Evolutionary conservation across 2,329 filamentous ascomycete genomes (phyloP).

Genomic region (Fusarium sp.): DNA sequence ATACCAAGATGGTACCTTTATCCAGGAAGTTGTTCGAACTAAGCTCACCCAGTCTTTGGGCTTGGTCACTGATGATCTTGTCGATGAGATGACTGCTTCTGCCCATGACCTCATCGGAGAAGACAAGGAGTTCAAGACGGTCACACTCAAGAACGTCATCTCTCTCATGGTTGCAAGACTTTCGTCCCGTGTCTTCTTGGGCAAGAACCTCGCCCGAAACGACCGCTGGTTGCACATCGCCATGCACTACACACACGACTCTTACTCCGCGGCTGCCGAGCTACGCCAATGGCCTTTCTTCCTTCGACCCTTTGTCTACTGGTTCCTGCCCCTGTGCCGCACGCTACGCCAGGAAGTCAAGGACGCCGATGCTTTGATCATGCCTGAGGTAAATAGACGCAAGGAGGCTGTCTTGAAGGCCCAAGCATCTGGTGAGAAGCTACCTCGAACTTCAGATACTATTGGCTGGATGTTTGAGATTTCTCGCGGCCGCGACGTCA

Average conservation of each 20-base stretch:
- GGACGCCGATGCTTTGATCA: background rate
- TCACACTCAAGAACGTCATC: background rate
- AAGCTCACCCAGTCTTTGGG: background rate
- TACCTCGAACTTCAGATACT: slow-evolving; percentile 47
- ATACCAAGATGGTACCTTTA: background rate
- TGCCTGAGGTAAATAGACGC: background rate
- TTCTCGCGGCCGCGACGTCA: slow-evolving; percentile 35
- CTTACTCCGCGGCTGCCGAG: slow-evolving; percentile 41
- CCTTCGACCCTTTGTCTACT: background rate
- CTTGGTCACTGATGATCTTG: background rate
- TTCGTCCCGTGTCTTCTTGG: slow-evolving; percentile 62
- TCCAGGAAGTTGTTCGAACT: background rate
- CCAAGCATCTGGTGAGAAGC: background rate
- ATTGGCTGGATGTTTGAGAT: slow-evolving; percentile 58
- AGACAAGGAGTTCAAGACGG: background rate
- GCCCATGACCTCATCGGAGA: background rate
- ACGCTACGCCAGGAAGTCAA: background rate
- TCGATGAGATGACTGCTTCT: background rate
- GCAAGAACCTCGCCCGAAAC: slow-evolving; percentile 57
- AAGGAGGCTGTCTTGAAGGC: background rate
- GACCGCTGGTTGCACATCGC: slow-evolving; percentile 59
- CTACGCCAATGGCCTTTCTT: background rate
- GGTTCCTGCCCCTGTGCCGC: background rate
- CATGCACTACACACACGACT: slow-evolving; percentile 56
- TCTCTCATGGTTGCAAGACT: slow-evolving; percentile 56